Evolutionary conservation across 495 filamentous ascomycete genomes (phyloP).

Genomic region (Mytilinidion resinicola): DNA sequence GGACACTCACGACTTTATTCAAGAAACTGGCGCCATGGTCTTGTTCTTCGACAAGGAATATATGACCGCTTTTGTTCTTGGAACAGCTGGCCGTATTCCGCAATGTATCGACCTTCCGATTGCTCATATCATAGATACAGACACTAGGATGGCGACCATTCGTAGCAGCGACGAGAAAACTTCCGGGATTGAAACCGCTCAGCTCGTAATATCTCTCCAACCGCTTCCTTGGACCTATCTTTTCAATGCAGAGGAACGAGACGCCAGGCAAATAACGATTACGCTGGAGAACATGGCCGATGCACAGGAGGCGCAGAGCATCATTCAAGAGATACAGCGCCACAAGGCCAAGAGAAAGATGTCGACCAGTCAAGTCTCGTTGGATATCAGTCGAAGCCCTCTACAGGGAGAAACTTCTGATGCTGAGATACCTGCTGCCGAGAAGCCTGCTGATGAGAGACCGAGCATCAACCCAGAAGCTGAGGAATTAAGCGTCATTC

Average conservation of each 20-base stretch:
- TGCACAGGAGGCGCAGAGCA: slow-evolving; percentile 7
- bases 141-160: not conserved
- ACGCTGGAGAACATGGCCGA: not conserved
- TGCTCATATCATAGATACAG: not conserved
- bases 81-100: not conserved
- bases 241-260: slow-evolving; percentile 6
- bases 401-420: not conserved
- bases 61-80: not conserved
- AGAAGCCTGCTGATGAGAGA: not conserved
- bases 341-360: not conserved
- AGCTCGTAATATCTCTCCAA: slow-evolving; percentile 5
- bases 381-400: not conserved
- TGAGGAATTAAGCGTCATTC: no score
- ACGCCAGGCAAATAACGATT: slow-evolving; percentile 9
- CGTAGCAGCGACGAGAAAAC: slow-evolving; percentile 8
- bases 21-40: not conserved
- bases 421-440: not conserved
- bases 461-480: no score
- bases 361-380: not conserved
- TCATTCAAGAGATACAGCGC: slow-evolving; percentile 5
- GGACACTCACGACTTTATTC: slow-evolving; percentile 10
- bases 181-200: slow-evolving; percentile 8
- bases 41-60: not conserved
- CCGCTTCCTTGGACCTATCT: slow-evolving; percentile 13
- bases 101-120: not conserved